Base-by-base conservation (phyloP, 2,329 filamentous ascomycete species). In the Colletotrichum graminicola region DNA sequence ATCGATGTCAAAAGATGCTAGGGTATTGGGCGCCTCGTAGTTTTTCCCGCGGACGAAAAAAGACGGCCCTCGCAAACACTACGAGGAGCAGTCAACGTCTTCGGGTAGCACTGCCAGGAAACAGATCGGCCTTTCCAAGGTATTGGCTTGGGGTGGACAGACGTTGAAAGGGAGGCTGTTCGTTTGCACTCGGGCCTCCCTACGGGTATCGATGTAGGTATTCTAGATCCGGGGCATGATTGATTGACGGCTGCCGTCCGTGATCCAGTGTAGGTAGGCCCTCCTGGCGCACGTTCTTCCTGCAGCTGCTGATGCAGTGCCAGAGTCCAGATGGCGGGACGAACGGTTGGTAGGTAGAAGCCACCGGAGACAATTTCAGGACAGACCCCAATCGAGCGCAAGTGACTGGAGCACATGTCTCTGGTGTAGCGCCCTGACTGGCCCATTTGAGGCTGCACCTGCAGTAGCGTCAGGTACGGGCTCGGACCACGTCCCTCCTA, bases 381-480 rank as follows among this genome's bases (percentile, higher is more conserved):
- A 57, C 45, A 59, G 8, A 54, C 12, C 21, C 34, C 18, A 43
- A 11, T 52, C 49, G 43, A 18, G 57, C 5, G 23, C 39, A n/a
- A 23, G 11, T 39, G 36, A 59, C 29, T 67, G 68, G 68, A n/a
- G 52, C 54, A 41, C 29, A 32, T 49, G 60, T n/a, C 5, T 43
- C 60, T 64, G 59, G 39, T 55, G 55, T 61, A 54, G 59, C 47
- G 57, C 36, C 23, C 45, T 68, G 59, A 71, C 57, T 71, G 68
- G 65, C 21, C 45, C 45, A 63, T 68, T 26, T 59, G 29, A 49
- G 21, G 23, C 56, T 36, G 29, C 16, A 55, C 56, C 59, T 60
- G 52, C 59, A 62, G 41, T 71, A 68, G 57, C 67, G 67, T 67
- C 67, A 67, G 64, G 64, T 71, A 63, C 59, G n/a, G 8, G 34